Evolutionary conservation across 139 green algal species (phyloP), one percentile per base, ranked within the genome.

Genomic region (Micromonas commoda): DNA sequence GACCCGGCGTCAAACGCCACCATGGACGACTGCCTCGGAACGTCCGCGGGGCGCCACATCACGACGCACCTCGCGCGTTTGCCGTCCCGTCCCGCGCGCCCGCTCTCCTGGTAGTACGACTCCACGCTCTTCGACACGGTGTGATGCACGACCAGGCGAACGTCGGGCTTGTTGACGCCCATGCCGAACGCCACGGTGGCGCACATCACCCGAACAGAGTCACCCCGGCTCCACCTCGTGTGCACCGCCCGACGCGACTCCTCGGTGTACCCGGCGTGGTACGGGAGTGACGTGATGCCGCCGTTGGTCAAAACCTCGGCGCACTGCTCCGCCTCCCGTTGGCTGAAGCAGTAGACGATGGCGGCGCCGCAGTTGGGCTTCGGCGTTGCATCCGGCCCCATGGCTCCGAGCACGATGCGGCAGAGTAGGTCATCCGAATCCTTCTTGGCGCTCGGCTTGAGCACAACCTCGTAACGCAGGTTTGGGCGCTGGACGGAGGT

Each of bases 301-400:
- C 29, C 51, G 26, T 39, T 29, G 52, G 57, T 78, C 45, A 78
- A 51, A 24, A 33, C 54, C 13, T 68, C 4, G 3, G 72, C 54
- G 51, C 68, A n/a, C 21, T 23, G 31, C 16, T 88, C 85, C 1
- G 72, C 71, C 51, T 94, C 84, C 26, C 87, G 86, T 37, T 90
- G 82, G 0, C 88, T 92, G 29, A 97, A 79, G 82, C 88, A 93
- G 86, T 97, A 97, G 51, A 97, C 89, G 53, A 97, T 97, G 73
- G 93, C 93, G 0, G 82, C 29, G 2, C 60, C 54, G 13, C 29
- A 31, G 32, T 37, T 21, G n/a, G 38, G n/a, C 26, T 78, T 78
- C n/a, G n/a, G n/a, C n/a, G n/a, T n/a, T n/a, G n/a, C n/a, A n/a
- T n/a, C n/a, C n/a, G n/a, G n/a, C n/a, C n/a, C n/a, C n/a, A n/a